A percentile compares a stretch with the other conserved stretches of the same genome.
phyloP scores from a whole-genome alignment of 208 protist genomes.

The Novymonas esmeraldas region DNA sequence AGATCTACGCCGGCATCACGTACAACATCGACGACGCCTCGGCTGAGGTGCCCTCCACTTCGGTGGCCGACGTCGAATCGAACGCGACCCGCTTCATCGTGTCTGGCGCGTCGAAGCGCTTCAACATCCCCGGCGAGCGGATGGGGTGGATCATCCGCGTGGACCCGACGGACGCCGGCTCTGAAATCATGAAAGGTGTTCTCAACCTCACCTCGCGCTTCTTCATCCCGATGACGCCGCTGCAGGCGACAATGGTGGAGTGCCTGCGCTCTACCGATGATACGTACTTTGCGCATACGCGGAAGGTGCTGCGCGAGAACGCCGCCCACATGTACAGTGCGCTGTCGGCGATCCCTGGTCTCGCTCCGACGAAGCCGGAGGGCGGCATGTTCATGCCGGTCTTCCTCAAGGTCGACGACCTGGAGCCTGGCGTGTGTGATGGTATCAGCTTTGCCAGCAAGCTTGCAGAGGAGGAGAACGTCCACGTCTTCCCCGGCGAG shows the following conservation, averaged over 20 bases:
- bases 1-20: constrained; percentile 95
- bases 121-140: constrained; percentile 92
- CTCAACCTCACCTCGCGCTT: constrained; percentile 57
- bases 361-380: constrained; percentile 42
- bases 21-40: constrained; percentile 58
- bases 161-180: constrained; percentile 51
- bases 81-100: constrained; percentile 80
- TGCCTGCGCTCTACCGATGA: constrained; percentile 66
- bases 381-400: constrained; percentile 94
- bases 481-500: constrained; percentile 89
- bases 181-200: constrained; percentile 45
- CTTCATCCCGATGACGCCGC: constrained; percentile 84
- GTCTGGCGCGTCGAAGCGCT: constrained; percentile 91
- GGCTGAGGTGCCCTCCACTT: constrained; percentile 55
- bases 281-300: constrained; percentile 49
- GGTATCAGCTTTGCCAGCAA: constrained; percentile 76
- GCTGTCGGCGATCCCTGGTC: constrained; percentile 22
- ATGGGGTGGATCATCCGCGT: constrained; percentile 88
- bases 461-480: constrained; percentile 78
- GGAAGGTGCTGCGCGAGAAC: constrained; percentile 45
- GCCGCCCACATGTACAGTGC: constrained; percentile 30
- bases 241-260: constrained; percentile 76
- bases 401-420: constrained; percentile 69
- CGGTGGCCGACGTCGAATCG: constrained; percentile 74
- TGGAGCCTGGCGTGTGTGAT: constrained; percentile 55